Base-by-base conservation (phyloP, 352 stramenopile species). In the Pythium dissotocum region DNA sequence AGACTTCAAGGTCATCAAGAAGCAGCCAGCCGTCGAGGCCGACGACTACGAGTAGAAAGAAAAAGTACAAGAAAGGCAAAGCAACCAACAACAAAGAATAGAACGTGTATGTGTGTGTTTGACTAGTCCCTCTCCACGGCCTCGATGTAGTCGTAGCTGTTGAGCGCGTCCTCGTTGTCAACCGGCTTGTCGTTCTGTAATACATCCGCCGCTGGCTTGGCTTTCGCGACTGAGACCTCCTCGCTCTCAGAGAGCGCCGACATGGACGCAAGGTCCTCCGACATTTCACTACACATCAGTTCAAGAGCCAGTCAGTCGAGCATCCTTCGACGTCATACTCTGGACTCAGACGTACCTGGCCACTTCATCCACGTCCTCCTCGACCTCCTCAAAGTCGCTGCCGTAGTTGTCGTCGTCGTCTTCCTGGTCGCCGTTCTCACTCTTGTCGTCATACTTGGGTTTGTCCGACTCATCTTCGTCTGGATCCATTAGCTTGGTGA, bases 71-170 rank as follows among this genome's bases (percentile, higher is more conserved):
- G 21, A 24, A 36, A 8, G 9, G 10, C 12, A 49, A 4, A 40
- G 9, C 30, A 6, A 10, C 13, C 7, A 21, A 12, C 21, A n/a
- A 6, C 21, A 24, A 24, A 28, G 7, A 30, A 53, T 40, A 35
- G 51, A 36, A 24, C 21, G 21, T 32, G 46, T 56, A 18, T 36
- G 42, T 32, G 40, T 56, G 26, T 38, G 53, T 32, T 44, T 30
- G 33, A 66, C 7, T 46, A 89, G 30, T 71, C 68, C 44, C 61
- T 58, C 63, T 92, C 81, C 42, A 95, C 85, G 14, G 69, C 63
- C 74, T 94, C 83, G 44, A 95, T 88, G 78, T 95, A 93, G 62
- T 93, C 87, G 69, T 94, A 94, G 71, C 78, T 86, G 61, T 95
- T 88, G 40, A 95, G 80, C 42, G 76, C 83, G 69, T 89, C 78